Evolutionary conservation across 306 rosid genomes (phyloP).

Genomic region (Ziziphus jujuba): DNA sequence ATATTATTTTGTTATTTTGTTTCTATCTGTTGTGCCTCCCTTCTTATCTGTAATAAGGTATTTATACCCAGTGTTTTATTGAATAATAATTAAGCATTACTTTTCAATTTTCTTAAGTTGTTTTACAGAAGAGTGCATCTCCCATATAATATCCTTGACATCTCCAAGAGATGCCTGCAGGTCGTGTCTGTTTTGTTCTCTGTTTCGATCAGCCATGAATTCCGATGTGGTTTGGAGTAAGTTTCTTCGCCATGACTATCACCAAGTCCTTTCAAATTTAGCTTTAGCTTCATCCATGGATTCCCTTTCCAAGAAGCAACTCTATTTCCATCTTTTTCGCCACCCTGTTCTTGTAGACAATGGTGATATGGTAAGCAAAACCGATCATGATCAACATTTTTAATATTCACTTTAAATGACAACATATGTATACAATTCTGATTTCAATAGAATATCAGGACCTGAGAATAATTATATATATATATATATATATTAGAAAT

Average conservation of each 20-base stretch:
- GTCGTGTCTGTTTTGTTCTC: constrained; percentile 1
- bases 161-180: constrained; percentile 27
- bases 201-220: constrained; percentile 1
- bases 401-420: too few species aligned
- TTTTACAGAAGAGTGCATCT: constrained; percentile 20
- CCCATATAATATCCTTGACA: constrained; percentile 17
- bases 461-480: too few species aligned
- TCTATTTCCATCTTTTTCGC: constrained; percentile 21
- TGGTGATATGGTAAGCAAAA: constrained; percentile 22
- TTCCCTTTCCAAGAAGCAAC: constrained; percentile 20
- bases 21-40: too few species aligned
- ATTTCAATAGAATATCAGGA: too few species aligned
- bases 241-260: constrained; percentile 22
- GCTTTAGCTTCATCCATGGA: neutral
- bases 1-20: too few species aligned
- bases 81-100: too few species aligned
- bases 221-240: constrained; percentile 25
- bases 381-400: too few species aligned
- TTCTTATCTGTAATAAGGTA: too few species aligned
- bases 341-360: constrained; percentile 7
- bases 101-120: too few species aligned
- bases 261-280: constrained; percentile 14
- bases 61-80: too few species aligned
- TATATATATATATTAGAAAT: too few species aligned
- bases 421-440: too few species aligned